phyloP scores from a whole-genome alignment of 2,329 filamentous ascomycete species.

The Eutypella sp. region DNA sequence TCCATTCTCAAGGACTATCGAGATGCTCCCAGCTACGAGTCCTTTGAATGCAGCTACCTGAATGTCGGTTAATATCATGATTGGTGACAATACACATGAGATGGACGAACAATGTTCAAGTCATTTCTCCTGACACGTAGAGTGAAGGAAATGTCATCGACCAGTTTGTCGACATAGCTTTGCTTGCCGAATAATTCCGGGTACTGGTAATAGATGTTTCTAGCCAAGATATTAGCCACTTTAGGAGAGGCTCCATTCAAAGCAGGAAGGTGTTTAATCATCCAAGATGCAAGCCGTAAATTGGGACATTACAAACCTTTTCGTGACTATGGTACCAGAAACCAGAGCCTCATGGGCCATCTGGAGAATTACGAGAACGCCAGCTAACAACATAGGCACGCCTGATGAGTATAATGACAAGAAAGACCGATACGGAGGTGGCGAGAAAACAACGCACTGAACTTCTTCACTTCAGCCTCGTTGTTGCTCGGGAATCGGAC shows the following conservation, averaged over 20 bases:
- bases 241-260: background rate
- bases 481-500: constrained; percentile 20
- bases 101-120: constrained; percentile 61
- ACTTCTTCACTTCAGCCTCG: constrained; percentile 18
- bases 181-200: constrained; percentile 68
- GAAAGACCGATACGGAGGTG: constrained; percentile 2
- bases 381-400: constrained; percentile 34
- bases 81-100: background rate
- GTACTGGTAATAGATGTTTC: constrained; percentile 77
- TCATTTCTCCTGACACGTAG: constrained; percentile 58
- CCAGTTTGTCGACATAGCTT: constrained; percentile 61
- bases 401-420: constrained; percentile 1
- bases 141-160: constrained; percentile 70
- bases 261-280: background rate
- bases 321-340: constrained; percentile 51
- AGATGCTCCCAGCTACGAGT: constrained; percentile 56
- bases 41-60: constrained; percentile 73
- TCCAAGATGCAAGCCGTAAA: no score
- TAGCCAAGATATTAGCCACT: constrained; percentile 30
- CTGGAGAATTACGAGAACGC: constrained; percentile 54
- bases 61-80: background rate
- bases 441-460: constrained; percentile 19
- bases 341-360: constrained; percentile 55
- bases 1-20: constrained; percentile 29
- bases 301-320: constrained; percentile 43